phyloP scores from a whole-genome alignment of 306 rosid genomes.

The Fragaria iinumae region DNA sequence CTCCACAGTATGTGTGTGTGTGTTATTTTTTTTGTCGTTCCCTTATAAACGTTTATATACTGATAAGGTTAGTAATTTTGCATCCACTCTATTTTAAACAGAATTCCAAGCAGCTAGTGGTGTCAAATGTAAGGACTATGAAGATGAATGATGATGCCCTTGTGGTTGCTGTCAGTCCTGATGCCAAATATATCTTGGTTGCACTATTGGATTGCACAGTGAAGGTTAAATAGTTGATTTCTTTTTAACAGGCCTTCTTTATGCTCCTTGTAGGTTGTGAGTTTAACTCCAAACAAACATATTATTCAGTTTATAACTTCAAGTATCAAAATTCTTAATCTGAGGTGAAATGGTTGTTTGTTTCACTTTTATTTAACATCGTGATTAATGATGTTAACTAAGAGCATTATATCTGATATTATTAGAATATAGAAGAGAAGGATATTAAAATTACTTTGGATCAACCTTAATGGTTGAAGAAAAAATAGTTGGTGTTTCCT shows the following conservation, averaged over 20 bases:
- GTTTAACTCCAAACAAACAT: not conserved
- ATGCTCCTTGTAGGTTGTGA: slow-evolving; percentile 3
- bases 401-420: not conserved
- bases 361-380: slow-evolving; percentile 3
- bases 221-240: slow-evolving; percentile 51
- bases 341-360: not conserved
- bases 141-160: slow-evolving; percentile 88
- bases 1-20: not conserved
- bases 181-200: slow-evolving; percentile 78
- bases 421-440: not conserved
- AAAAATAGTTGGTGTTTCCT: too few species aligned
- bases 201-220: slow-evolving; percentile 83
- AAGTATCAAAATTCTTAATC: not conserved
- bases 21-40: not conserved
- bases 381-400: not conserved
- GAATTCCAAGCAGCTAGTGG: slow-evolving; percentile 57
- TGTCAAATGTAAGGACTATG: slow-evolving; percentile 69
- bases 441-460: slow-evolving; percentile 2
- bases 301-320: not conserved
- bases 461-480: not conserved
- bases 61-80: slow-evolving; percentile 5
- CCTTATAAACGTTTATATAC: not conserved
- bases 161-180: slow-evolving; percentile 82
- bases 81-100: slow-evolving; percentile 34
- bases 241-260: slow-evolving; percentile 6